phyloP scores from a whole-genome alignment of 2,329 filamentous ascomycete genomes.

The Parafenestella ontariensis region DNA sequence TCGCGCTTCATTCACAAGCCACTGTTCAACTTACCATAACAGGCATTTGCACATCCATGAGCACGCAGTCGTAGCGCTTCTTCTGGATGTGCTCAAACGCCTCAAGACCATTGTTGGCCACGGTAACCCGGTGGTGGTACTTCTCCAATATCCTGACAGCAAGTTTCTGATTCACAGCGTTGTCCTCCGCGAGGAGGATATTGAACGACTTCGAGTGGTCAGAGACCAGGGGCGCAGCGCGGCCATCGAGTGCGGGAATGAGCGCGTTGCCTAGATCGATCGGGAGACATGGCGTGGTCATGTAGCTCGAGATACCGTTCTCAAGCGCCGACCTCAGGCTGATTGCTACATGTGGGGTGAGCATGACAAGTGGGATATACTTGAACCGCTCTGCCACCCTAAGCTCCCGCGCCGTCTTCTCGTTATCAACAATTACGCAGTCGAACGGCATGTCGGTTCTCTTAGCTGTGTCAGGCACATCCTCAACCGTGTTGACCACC shows the following conservation, averaged over 20 bases:
- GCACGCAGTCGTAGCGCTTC: constrained; percentile 92
- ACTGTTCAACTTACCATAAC: constrained; percentile 74
- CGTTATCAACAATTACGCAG: constrained; percentile 93
- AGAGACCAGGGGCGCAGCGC: constrained; percentile 87
- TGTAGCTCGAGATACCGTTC: constrained; percentile 97
- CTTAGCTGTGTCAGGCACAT: constrained; percentile 65
- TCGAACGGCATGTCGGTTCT: constrained; percentile 73
- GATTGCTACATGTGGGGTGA: constrained; percentile 88
- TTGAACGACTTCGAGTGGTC: constrained; percentile 96
- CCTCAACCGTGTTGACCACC: constrained; percentile 78
- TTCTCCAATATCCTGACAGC: constrained; percentile 98
- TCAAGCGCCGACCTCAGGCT: constrained; percentile 93
- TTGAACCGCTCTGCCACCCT: constrained; percentile 94
- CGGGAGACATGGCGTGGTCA: constrained; percentile 94
- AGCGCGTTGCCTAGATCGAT: constrained; percentile 96
- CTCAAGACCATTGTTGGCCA: constrained; percentile 93
- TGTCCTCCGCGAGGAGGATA: constrained; percentile 94
- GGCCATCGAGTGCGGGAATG: constrained; percentile 91
- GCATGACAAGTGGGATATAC: constrained; percentile 92
- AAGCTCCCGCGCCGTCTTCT: constrained; percentile 84
- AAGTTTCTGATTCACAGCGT: constrained; percentile 93
- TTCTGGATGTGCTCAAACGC: constrained; percentile 91
- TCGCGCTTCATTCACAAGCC: background rate
- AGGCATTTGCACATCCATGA: constrained; percentile 99
- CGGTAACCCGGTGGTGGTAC: constrained; percentile 90